Base-by-base conservation (phyloP, 2,329 filamentous ascomycete species). In the Fusarium solani-melongenae region DNA sequence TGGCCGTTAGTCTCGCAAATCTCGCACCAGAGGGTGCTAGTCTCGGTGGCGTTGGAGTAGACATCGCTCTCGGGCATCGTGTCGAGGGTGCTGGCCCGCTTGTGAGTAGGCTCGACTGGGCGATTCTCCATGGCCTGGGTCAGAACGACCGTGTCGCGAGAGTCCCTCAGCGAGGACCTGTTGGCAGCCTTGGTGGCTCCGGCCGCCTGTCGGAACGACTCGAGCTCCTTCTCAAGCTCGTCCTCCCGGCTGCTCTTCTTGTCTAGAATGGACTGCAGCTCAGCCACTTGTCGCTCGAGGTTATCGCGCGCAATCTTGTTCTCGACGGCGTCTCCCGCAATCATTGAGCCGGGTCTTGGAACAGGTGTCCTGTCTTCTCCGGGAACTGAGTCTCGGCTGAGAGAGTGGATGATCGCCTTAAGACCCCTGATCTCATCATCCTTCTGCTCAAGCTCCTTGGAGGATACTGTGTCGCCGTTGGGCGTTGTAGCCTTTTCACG, bases 371-470 rank as follows among this genome's bases (percentile, higher is more conserved):
- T 76, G 69, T 82, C 78, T 77, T 84, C 70, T 31, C 82, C 67
- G 5, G 86, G 86, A n/a, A 88, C 85, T 12, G 92, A 89, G 75
- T 94, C 94, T 70, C 94, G 89, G 81, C 95, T 98, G 39, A 99
- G 87, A 20, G 94, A 98, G 83, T 98, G 96, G 69, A 99, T 98
- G 80, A 99, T 98, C 49, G 96, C 96, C 83, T 98, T 99, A 73
- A 99, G 88, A 55, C 96, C 96, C 71, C 96, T 90, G 79, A 99
- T 98, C 85, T 99, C 96, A 77, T 99, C 96, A 78, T 99, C 96
- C 81, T 97, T 96, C 80, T 97, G 93, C 80, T 97, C 95, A 33
- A 98, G 83, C 72, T 98, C 95, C 81, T 94, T 94, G 49, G 89
- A 88, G 55, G 86, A 82, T 27, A 86, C 84, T 11, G 85, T 82